phyloP scores from a whole-genome alignment of 2,329 filamentous ascomycete genomes.

The Diaporthe amygdali region DNA sequence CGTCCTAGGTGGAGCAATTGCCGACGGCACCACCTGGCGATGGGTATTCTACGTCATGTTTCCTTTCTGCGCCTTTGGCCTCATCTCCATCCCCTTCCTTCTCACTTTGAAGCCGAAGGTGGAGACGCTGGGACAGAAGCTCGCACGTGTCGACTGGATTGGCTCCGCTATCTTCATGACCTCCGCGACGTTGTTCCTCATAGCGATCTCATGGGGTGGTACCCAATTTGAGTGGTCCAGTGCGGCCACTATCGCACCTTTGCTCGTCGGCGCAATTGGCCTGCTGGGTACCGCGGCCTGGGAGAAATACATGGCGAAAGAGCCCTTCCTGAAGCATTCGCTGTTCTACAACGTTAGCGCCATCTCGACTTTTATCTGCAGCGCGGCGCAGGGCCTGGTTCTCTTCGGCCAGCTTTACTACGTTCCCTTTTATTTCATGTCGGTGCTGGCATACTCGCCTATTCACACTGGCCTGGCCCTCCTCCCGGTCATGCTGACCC shows the following conservation, averaged over 20 bases:
- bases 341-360: slow-evolving; percentile 37
- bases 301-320: slow-evolving; percentile 37
- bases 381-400: slow-evolving; percentile 39
- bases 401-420: slow-evolving; percentile 40
- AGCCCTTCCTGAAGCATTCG: slow-evolving; percentile 38
- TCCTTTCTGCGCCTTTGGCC: slow-evolving; percentile 45
- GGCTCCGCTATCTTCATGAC: slow-evolving; percentile 51
- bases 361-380: slow-evolving; percentile 37
- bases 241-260: slow-evolving; percentile 44
- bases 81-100: slow-evolving; percentile 46
- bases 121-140: slow-evolving; percentile 38
- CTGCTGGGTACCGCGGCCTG: slow-evolving; percentile 43
- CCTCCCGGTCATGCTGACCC: slow-evolving; percentile 38
- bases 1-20: slow-evolving; percentile 43
- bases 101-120: slow-evolving; percentile 43
- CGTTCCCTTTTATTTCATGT: slow-evolving; percentile 44
- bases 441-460: slow-evolving; percentile 38
- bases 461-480: slow-evolving; percentile 41
- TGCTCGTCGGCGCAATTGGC: slow-evolving; percentile 48
- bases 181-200: slow-evolving; percentile 48
- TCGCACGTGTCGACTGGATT: slow-evolving; percentile 49
- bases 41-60: slow-evolving; percentile 57
- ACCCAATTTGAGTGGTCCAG: slow-evolving; percentile 48
- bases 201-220: slow-evolving; percentile 54
- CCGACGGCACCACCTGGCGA: slow-evolving; percentile 45